These are phyloP conservation scores for Candida silvatica DNA, from an alignment of 805 yeast species.

Conservation along the genomic window DNA sequence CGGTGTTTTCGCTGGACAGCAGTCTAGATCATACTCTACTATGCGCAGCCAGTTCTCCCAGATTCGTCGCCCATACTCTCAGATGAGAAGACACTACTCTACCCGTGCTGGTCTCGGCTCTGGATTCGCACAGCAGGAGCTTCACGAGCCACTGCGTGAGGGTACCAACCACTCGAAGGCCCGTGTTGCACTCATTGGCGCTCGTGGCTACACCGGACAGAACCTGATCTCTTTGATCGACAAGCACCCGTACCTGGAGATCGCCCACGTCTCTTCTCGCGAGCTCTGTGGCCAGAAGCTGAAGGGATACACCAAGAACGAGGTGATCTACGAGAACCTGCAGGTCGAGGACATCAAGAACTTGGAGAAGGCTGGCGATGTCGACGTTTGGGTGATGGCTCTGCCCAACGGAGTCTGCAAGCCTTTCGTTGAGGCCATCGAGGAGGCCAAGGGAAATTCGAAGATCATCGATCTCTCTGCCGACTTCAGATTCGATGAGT, in stretches of 20 bases:
- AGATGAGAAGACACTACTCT: neutral
- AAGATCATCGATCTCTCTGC: conserved; percentile 92
- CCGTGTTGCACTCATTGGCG: conserved; percentile 91
- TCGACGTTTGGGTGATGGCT: conserved; percentile 99
- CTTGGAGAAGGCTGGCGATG: conserved; percentile 66
- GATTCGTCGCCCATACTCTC: no score
- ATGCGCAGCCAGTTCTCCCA: conserved; percentile 17
- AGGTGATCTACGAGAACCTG: conserved; percentile 75
- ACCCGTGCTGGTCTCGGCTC: neutral
- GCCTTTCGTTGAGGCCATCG: conserved; percentile 78
- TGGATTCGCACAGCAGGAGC: neutral
- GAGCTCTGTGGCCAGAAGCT: conserved; percentile 84
- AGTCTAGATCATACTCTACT: conserved; percentile 21
- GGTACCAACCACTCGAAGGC: conserved; percentile 57
- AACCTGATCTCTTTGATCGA: conserved; percentile 83
- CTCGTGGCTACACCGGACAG: conserved; percentile 96
- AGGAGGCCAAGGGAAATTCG: conserved; percentile 55
- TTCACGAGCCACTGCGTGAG: conserved; percentile 39
- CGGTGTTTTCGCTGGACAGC: conserved; percentile 35
- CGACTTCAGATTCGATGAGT: conserved; percentile 87
- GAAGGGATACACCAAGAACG: conserved; percentile 77
- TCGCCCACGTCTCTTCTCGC: conserved; percentile 92
- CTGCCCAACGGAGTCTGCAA: conserved; percentile 95
- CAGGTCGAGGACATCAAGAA: conserved; percentile 78
- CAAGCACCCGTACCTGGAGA: conserved; percentile 77